Base-by-base conservation (phyloP, 495 filamentous ascomycete genomes). In the Aspergillus egyptiacus region DNA sequence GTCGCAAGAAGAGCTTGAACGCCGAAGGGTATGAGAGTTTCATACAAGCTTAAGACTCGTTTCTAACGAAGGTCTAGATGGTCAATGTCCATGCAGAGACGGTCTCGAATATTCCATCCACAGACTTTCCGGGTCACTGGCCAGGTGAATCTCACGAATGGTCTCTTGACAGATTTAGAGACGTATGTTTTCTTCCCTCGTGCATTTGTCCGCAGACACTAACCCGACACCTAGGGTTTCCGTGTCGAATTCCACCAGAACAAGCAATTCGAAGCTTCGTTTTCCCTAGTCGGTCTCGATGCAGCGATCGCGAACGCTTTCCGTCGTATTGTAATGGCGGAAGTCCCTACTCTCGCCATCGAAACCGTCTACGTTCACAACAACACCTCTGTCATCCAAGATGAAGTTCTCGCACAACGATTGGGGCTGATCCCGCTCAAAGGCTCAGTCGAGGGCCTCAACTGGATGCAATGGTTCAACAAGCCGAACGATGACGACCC, bases 351-450 rank as follows among this genome's bases (percentile, higher is more conserved):
- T 3, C 75, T 99, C 36, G 94, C 94, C 54, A 91, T 99, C 59
- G 94, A 97, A 70, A 78, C 74, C 32, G 87, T 95, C 62, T 97
- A 84, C 71, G 79, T 97, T 37, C 72, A 85, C 59, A 90, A 95
- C 73, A 99, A 99, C 72, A 97, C 91, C 46, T 93, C 87, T 9
- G 85, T 99, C 17, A 91, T 99, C 59, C 90, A 95, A 63, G 94
- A 99, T 65, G 94, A 99, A 67, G 90, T 99, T 1, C 83, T 99
- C 31, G 80, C 89, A 2, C 83, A 87, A 58, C 80, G 94, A 15
- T 75, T 99, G 18, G 94, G 94, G 34, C 79, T 97, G 31, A 84
- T 99, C 43, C 94, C 94, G 6, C 81, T 99, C 46, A 84, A 80
- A 27, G 93, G 87, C 53, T 77, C 79, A 41, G 79, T 81, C 50